Evolutionary conservation across 1,284 basidiomycete species (phyloP).

Genomic region (Heterobasidion irregulare): DNA sequence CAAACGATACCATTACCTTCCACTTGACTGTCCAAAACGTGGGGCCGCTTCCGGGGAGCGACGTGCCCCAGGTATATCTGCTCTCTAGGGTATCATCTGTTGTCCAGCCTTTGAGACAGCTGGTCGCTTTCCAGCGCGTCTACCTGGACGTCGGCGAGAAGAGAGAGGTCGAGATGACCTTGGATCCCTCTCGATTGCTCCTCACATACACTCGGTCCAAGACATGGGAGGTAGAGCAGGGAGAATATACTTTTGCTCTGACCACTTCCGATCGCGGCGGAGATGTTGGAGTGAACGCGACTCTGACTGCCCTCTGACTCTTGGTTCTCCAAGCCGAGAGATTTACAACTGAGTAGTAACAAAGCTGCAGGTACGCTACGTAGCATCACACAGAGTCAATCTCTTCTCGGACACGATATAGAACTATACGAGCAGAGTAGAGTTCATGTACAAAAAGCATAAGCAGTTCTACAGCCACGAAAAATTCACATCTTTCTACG

Average conservation of each 20-base stretch:
- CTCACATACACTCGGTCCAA: constrained; percentile 16
- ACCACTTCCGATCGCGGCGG: constrained; percentile 15
- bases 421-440: no score
- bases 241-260: constrained; percentile 20
- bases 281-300: constrained; percentile 14
- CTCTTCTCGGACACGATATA: no score
- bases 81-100: constrained; percentile 19
- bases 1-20: constrained; percentile 20
- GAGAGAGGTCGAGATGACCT: constrained; percentile 14
- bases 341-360: no score
- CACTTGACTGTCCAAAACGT: constrained; percentile 18
- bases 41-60: constrained; percentile 15
- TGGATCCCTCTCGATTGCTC: constrained; percentile 19
- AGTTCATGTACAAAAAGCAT: neutral
- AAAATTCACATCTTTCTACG: neutral
- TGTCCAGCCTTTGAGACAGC: constrained; percentile 16
- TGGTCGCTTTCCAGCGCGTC: constrained; percentile 20
- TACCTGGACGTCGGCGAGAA: constrained; percentile 19
- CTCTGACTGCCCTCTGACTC: constrained; percentile 9
- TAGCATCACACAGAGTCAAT: no score
- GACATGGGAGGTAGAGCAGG: constrained; percentile 19
- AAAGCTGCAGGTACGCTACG: no score
- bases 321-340: no score
- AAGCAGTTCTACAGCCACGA: neutral
- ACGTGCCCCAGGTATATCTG: constrained; percentile 19